A percentile compares a stretch with the other conserved stretches of the same genome.
Conservation (phyloP, 1,284 basidiomycete species). For the Trichosporon sp. region DNA sequence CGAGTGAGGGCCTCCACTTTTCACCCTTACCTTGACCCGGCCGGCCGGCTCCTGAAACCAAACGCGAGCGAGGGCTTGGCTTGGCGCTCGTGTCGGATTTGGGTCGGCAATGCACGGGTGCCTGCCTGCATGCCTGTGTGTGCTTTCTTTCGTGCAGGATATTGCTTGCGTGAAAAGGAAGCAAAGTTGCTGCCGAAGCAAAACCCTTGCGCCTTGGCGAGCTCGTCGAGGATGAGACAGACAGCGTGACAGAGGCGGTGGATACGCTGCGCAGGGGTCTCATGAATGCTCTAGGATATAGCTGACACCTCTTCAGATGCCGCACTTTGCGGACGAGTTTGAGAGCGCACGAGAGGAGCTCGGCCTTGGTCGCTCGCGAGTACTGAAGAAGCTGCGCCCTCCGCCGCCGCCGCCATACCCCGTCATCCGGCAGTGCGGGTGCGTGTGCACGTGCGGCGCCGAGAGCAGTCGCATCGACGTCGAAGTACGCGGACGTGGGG, state of each 20-base stretch:
- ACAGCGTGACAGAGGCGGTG: too few species aligned
- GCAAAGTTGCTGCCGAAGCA: not conserved
- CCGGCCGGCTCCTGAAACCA: not conserved
- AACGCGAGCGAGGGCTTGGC: too few species aligned
- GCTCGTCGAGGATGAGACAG: not conserved
- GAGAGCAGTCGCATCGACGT: not conserved
- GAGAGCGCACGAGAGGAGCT: conserved; percentile 6
- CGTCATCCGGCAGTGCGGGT: conserved; percentile 2
- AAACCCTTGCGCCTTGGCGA: too few species aligned
- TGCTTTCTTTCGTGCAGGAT: too few species aligned
- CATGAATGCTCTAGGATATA: too few species aligned
- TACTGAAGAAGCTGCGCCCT: not conserved
- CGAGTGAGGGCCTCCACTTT: not conserved
- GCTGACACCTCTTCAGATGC: conserved; percentile 7
- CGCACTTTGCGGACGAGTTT: conserved; percentile 14
- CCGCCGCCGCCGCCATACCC: conserved; percentile 8
- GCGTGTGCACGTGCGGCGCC: conserved; percentile 8
- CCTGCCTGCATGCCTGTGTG: not conserved
- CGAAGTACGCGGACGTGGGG: not conserved
- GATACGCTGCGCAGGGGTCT: too few species aligned
- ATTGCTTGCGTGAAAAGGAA: too few species aligned
- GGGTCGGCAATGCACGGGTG: not conserved
- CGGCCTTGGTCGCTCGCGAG: conserved; percentile 7
- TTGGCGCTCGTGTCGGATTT: not conserved
- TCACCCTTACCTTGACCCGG: not conserved